These are phyloP conservation scores for Fraxinus greggii DNA, from an alignment of 305 asterid species.

Conservation along the genomic window DNA sequence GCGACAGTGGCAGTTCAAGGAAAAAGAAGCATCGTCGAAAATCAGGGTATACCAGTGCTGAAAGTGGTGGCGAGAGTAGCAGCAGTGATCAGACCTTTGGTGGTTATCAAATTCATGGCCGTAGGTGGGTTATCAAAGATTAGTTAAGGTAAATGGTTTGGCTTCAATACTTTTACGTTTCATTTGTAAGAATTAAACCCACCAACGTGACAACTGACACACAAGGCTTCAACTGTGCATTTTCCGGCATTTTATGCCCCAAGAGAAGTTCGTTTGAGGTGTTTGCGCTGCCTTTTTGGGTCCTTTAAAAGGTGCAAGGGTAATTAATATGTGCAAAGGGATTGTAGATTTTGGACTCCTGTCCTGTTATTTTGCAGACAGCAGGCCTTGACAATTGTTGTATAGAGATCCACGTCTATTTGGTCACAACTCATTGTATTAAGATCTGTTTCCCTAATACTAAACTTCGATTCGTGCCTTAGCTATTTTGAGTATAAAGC, in stretches of 20 bases:
- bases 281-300: not conserved
- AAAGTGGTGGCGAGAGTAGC: conserved; percentile 89
- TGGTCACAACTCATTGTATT: not conserved
- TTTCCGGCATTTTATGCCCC: not conserved
- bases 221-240: not conserved
- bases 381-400: conserved; percentile 2
- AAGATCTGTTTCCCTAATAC: conserved; percentile 2
- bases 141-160: conserved; percentile 31
- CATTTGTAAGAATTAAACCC: not conserved
- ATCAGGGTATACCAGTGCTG: conserved; percentile 86
- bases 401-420: not conserved
- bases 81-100: conserved; percentile 57
- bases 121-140: conserved; percentile 90
- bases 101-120: conserved; percentile 71
- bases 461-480: not conserved
- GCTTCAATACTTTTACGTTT: not conserved
- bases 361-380: not conserved
- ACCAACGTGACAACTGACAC: not conserved
- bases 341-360: not conserved
- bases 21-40: conserved; percentile 70
- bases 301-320: not conserved
- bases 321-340: not conserved
- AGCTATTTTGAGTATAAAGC: not conserved
- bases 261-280: not conserved
- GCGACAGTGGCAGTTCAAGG: conserved; percentile 64